A percentile compares a stretch with the other conserved stretches of the same genome.
Evolutionary conservation across 2,329 filamentous ascomycete genomes (phyloP).

Genomic region (Lachnellula subtilissima): DNA sequence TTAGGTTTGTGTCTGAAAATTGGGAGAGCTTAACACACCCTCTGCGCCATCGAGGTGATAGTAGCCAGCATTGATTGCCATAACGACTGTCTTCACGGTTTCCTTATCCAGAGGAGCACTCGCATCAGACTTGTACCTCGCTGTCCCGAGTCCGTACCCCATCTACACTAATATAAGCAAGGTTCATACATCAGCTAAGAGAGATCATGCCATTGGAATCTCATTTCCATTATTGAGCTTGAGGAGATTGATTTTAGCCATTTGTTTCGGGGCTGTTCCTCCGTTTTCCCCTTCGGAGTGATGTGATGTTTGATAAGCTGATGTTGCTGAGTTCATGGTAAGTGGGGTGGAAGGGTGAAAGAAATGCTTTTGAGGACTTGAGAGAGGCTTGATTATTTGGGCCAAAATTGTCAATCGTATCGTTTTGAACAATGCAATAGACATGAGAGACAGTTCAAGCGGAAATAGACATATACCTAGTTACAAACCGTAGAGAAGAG

Average conservation of each 20-base stretch:
- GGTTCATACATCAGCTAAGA: background rate
- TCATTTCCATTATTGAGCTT: slow-evolving; percentile 70
- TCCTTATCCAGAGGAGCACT: slow-evolving; percentile 46
- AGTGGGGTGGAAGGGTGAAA: slow-evolving; percentile 10
- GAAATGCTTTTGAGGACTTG: background rate
- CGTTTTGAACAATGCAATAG: slow-evolving; percentile 2
- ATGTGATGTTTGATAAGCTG: slow-evolving; percentile 31
- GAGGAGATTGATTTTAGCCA: slow-evolving; percentile 47
- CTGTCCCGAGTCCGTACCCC: slow-evolving; percentile 68
- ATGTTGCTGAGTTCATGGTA: slow-evolving; percentile 41
- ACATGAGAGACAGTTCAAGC: slow-evolving; percentile 5
- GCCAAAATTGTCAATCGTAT: background rate
- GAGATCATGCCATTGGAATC: slow-evolving; percentile 58
- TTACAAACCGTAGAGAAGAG: background rate
- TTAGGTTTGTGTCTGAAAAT: background rate
- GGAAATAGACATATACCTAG: too few species aligned
- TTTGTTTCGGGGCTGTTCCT: slow-evolving; percentile 73
- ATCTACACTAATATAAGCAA: slow-evolving; percentile 50
- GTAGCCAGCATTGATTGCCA: slow-evolving; percentile 65
- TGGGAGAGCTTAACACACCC: slow-evolving; percentile 37
- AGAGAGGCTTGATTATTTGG: background rate
- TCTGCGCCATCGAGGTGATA: slow-evolving; percentile 72
- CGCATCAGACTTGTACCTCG: slow-evolving; percentile 49
- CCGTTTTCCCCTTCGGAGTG: slow-evolving; percentile 36
- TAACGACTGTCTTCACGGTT: slow-evolving; percentile 47